Base-by-base conservation (phyloP, 1,284 basidiomycete species). In the Farysia itapuensis region DNA sequence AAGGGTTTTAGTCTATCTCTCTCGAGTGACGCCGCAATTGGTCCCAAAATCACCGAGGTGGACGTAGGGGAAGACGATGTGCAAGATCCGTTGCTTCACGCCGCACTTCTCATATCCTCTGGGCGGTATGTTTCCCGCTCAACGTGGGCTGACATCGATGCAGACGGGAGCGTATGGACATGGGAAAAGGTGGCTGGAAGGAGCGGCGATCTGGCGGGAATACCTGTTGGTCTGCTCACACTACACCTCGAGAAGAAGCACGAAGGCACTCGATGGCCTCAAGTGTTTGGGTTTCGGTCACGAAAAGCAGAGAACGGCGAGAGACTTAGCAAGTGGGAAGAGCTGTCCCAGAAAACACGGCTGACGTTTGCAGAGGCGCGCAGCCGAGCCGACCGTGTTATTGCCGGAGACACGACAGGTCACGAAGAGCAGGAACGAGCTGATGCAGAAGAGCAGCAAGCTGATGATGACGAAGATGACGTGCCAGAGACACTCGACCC, bases 401-500 rank as follows among this genome's bases (percentile, higher is more conserved):
- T 28, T n/a, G 5, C 18, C 4, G 37, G 37, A 7, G 14, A 31
- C 16, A 23, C 19, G 4, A 15, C 33, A 7, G 35, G 12, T 13
- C 21, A 42, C 11, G 37, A 41, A 13, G 32, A 47, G 5, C 40
- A 40, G 5, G 35, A 36, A 18, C 42, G 26, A 3, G 45, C 41
- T 20, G 15, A 35, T 6, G 24, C 20, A 14, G 45, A 41, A 14
- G 40, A 25, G 2, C 42, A 49, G 4, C 78, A 26, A 77, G 61
- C 52, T 20, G 67, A 74, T 25, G 68, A 74, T 32, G 41, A 58
- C 20, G 63, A 86, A 47, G 79, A 81, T 11, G 87, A 90, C 8
- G 89, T 96, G 1, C 84, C 87, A 0, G 94, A 97, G 79, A 93
- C 90, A 5, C 80, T 96, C 41, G 87, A 92, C 64, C 86, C 89